Evolutionary conservation across 1,139 yeast genomes (phyloP), one percentile per base, ranked within the genome.

Genomic region (Blastobotrys capitulatus): DNA sequence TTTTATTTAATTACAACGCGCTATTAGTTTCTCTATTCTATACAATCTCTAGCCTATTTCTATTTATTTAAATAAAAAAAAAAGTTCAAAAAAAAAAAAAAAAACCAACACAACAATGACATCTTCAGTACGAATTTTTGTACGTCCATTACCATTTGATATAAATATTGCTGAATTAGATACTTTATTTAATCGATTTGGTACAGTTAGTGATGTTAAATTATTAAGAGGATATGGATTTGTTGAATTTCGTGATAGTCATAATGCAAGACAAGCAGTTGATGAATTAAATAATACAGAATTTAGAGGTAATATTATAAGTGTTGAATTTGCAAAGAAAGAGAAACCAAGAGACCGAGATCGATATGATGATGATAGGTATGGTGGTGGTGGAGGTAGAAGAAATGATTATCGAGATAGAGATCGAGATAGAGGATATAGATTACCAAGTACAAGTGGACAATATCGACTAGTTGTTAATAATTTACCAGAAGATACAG

Each of bases 201-300:
- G 97, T 0, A 74, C 76, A 16, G 77, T 90, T 29, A 87, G 82
- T 50, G 77, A 71, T 10, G 72, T 83, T 2, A 71, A 87, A 45
- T 74, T 89, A 12, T 83, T 89, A 8, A 71, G 87, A 56, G 86
- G 97, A 0, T 92, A 90, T 63, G 97, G 86, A 0, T 90, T 90
- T 63, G 72, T 89, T 1, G 83, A 84, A 6, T 89, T 78, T 64
- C 80, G 77, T 34, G 51, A 48, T 25, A 50, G 56, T 16, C 64
- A 55, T 16, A 63, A 62, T 38, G 68, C 69, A 27, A 50, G 51
- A 43, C 52, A 52, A n/a, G 71, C 70, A 36, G 54, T 60, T 26
- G 60, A 58, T 19, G 61, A 54, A 38, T 58, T 64, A 42, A 60
- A 68, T 52, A 68, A 67, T 50, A 58, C 64, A 49, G 63, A 61